Base-by-base conservation (phyloP, 352 stramenopile genomes). In the Phytophthora sansomeana region DNA sequence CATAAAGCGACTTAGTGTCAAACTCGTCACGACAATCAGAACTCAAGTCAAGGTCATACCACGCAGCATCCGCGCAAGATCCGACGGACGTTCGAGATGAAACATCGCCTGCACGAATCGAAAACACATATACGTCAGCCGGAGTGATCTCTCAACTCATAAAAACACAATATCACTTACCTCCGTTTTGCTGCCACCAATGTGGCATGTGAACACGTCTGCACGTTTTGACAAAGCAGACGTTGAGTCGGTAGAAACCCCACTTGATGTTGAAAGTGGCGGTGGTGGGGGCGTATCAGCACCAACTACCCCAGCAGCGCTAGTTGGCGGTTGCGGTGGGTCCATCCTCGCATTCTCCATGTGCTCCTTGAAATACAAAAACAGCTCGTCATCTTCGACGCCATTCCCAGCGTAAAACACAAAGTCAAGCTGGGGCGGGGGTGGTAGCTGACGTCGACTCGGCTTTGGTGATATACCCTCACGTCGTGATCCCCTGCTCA, bases 321-420 rank as follows among this genome's bases (percentile, higher is more conserved):
- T 47, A n/a, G 48, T 24, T 7, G 61, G 28, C 41, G 46, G 8
- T 28, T 38, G 43, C 14, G 35, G 29, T 10, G 43, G 14, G 28
- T 67, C 55, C 36, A 75, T 74, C 64, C 72, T 74, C 4, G 70
- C 56, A 16, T 71, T 44, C 50, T 86, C 80, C 50, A 77, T 74
- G 38, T 90, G 80, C 57, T 92, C 82, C 36, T 85, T 80, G 60
- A 97, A 92, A 50, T 90, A 93, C 65, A 82, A 81, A 58, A 96
- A 97, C 55, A 97, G 63, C 50, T 97, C 89, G 62, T 95, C 87
- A 55, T 97, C 89, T 29, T 90, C 88, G 4, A 92, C 67, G 4
- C 90, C 86, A 53, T 95, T 93, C 39, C 89, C 87, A 28, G 89
- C 88, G 39, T 88, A 95, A 52, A 97, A 87, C 17, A 97, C 77